Base-by-base conservation (phyloP, 2,329 filamentous ascomycete genomes). In the Aspergillus sp. region DNA sequence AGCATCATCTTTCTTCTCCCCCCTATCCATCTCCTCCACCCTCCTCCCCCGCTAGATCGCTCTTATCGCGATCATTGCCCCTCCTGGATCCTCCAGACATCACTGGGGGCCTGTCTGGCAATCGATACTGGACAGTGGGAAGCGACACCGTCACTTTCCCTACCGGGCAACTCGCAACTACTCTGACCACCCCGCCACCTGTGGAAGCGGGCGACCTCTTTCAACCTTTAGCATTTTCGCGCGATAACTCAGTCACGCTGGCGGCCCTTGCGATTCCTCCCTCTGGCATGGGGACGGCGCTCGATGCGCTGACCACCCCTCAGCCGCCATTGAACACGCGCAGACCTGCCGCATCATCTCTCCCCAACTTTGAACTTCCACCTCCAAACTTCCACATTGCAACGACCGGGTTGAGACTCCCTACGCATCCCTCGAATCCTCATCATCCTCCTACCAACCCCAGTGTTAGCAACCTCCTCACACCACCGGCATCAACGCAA, bases 341-440 rank as follows among this genome's bases (percentile, higher is more conserved):
- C 70, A 85, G 89, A 75, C 85, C 87, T 71, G 88, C 88, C 70
- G 86, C 89, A 63, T 85, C 85, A 59, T 84, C 84, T 67, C 82
- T 92, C 63, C 88, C 89, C 59, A 84, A 78, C 66, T 90, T 91
- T 71, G 86, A 90, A 70, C 84, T 91, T 54, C 85, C 86, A 64
- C 86, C 88, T 56, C 86, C 87, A 66, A 75, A 64, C 62, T 79
- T 73, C 74, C 69, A 74, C 2, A 73, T 77, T 75, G 75, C 75
- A 68, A 76, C 73, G 74, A 76, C 76, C 52, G 69, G 76, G 24
- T 74, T 83, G 67, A 86, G 85, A 72, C 84, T 82, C n/a, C 63
- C 63, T 68, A 75, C 80, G 42, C 61, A 71, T 47, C 72, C 73
- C 52, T 76, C 75, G 52, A 69, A 69, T 52, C 68, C 75, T 59